Percentiles rank a stretch among this genome's conserved stretches.
These are phyloP conservation scores for Cronartium ribicola DNA, from an alignment of 1,284 basidiomycete genomes.

Conservation along the genomic window DNA sequence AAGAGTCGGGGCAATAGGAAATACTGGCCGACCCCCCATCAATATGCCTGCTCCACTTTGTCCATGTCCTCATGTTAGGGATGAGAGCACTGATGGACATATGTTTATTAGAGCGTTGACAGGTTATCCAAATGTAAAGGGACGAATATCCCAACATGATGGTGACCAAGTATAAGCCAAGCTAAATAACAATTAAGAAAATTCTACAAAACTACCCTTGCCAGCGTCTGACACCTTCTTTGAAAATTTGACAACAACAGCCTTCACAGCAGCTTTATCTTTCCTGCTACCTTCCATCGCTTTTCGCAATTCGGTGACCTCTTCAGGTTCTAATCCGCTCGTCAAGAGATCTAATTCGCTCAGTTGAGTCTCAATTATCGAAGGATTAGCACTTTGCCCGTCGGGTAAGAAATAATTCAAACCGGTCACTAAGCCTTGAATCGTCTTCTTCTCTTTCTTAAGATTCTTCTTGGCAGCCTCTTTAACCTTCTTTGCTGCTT, in stretches of 20 bases:
- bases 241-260: constrained; percentile 52
- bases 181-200: constrained; percentile 53
- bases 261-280: constrained; percentile 50
- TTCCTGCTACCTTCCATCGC: constrained; percentile 53
- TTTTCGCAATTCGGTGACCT: constrained; percentile 57
- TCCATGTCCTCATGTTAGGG: no score
- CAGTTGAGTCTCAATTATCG: constrained; percentile 58
- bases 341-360: constrained; percentile 58
- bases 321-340: constrained; percentile 57
- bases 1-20: no score
- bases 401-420: constrained; percentile 60
- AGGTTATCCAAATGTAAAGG: no score
- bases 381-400: constrained; percentile 54
- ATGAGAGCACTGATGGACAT: no score
- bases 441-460: constrained; percentile 55
- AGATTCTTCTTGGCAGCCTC: constrained; percentile 59
- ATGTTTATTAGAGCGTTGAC: no score
- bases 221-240: constrained; percentile 52
- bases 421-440: constrained; percentile 55
- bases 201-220: constrained; percentile 56
- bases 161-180: no score
- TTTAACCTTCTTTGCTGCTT: constrained; percentile 91
- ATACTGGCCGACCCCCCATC: no score
- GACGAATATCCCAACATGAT: no score
- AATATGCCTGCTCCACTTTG: no score